phyloP scores from a whole-genome alignment of 2,329 filamentous ascomycete species.

The Fusarium torulosum region DNA sequence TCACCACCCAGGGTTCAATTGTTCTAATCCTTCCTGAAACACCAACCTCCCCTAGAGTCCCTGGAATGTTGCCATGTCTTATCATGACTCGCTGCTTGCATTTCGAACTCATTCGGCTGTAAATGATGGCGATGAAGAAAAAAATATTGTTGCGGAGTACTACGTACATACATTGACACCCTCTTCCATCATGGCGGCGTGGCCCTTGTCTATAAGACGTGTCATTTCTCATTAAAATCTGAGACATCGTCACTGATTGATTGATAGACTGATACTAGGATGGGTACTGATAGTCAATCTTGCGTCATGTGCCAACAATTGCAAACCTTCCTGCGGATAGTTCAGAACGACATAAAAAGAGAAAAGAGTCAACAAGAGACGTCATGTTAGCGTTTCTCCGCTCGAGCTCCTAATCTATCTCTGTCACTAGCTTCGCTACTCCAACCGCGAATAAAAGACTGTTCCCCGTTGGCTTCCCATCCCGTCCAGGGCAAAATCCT shows the following conservation, averaged over 20 bases:
- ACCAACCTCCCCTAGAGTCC: slow-evolving; percentile 9
- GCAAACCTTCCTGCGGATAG: slow-evolving; percentile 19
- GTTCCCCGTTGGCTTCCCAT: slow-evolving; percentile 25
- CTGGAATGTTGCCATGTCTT: slow-evolving; percentile 20
- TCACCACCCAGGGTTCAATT: slow-evolving; percentile 24
- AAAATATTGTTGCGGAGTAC: background rate
- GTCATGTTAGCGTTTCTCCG: slow-evolving; percentile 32
- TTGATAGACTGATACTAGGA: slow-evolving; percentile 27
- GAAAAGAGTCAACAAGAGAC: slow-evolving; percentile 41
- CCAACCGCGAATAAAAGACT: slow-evolving; percentile 27
- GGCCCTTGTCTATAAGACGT: slow-evolving; percentile 38
- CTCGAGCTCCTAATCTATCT: slow-evolving; percentile 31
- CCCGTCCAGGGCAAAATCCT: slow-evolving; percentile 30
- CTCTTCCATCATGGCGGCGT: slow-evolving; percentile 27
- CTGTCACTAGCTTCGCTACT: slow-evolving; percentile 26
- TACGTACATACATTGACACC: slow-evolving; percentile 1
- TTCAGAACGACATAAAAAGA: slow-evolving; percentile 18
- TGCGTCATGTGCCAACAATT: slow-evolving; percentile 25
- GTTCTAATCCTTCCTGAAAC: slow-evolving; percentile 35
- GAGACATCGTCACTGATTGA: slow-evolving; percentile 39
- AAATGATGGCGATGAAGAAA: slow-evolving; percentile 16
- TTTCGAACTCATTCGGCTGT: slow-evolving; percentile 7
- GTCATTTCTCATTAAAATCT: slow-evolving; percentile 38
- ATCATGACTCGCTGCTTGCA: slow-evolving; percentile 34
- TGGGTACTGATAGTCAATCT: slow-evolving; percentile 35